Evolutionary conservation across 139 green algal genomes (phyloP).

Genomic region (Astrephomene gubernaculifera): DNA sequence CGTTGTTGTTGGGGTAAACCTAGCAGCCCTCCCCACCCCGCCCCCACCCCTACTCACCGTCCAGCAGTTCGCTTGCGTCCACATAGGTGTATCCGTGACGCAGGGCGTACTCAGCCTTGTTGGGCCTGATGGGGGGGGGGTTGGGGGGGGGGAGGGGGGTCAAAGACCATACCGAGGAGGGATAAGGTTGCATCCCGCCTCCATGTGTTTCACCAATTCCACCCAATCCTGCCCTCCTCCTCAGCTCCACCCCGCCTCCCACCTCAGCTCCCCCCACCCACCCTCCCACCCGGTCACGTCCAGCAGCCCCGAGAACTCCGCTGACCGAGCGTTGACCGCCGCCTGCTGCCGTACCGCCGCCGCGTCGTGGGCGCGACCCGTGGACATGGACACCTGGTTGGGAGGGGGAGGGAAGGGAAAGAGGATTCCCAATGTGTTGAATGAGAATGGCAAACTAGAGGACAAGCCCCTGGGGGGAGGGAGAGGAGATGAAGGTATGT

Average conservation of each 20-base stretch:
- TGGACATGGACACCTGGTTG: slow-evolving; percentile 32
- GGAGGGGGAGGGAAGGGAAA: neutral
- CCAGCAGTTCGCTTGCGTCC: slow-evolving; percentile 35
- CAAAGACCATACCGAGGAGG: neutral
- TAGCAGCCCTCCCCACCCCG: neutral
- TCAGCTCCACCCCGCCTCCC: neutral
- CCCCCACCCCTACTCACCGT: slow-evolving; percentile 4
- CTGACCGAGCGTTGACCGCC: neutral
- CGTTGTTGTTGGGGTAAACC: neutral
- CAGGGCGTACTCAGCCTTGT: slow-evolving; percentile 27
- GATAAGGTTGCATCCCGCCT: neutral
- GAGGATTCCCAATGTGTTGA: neutral
- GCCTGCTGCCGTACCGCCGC: neutral
- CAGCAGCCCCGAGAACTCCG: neutral
- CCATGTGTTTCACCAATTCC: neutral
- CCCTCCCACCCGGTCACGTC: slow-evolving; percentile 15
- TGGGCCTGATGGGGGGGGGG: neutral
- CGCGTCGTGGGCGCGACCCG: neutral
- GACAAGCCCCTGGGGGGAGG: neutral
- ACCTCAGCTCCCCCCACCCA: neutral
- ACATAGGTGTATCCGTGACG: slow-evolving; percentile 48
- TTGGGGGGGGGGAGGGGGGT: neutral
- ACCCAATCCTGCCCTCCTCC: neutral
- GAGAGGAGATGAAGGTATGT: neutral
- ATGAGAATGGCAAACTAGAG: neutral